phyloP scores from a whole-genome alignment of 139 green algal genomes.

The Chlorella ohadii region DNA sequence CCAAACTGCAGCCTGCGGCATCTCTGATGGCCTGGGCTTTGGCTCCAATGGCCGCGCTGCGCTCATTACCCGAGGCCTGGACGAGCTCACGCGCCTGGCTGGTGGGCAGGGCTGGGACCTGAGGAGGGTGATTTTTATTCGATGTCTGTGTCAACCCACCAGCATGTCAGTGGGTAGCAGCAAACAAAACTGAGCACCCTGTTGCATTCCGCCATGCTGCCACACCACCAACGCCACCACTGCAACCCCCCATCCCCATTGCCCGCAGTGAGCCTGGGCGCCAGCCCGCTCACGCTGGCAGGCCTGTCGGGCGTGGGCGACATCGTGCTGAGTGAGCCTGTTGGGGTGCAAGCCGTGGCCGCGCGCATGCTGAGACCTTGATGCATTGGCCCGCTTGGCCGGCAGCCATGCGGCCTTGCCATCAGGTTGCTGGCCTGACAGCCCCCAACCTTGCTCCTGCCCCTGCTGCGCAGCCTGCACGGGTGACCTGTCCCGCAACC shows the following conservation, averaged over 20 bases:
- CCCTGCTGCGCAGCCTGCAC: neutral
- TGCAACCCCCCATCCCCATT: neutral
- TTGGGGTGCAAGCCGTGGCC: neutral
- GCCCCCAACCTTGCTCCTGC: neutral
- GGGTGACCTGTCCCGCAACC: constrained; percentile 64
- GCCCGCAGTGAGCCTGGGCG: constrained; percentile 64
- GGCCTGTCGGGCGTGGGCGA: constrained; percentile 88
- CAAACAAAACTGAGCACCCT: too few species aligned
- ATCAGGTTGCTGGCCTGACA: too few species aligned
- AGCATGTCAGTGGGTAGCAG: too few species aligned
- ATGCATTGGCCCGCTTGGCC: too few species aligned
- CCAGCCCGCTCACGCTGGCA: constrained; percentile 83
- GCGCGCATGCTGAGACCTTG: too few species aligned
- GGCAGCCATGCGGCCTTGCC: too few species aligned
- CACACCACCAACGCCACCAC: too few species aligned
- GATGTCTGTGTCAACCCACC: too few species aligned
- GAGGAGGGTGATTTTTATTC: too few species aligned
- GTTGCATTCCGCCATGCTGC: too few species aligned
- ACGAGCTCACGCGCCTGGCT: constrained; percentile 78
- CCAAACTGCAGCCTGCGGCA: constrained; percentile 55
- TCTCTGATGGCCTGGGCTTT: constrained; percentile 69
- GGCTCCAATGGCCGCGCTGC: constrained; percentile 63
- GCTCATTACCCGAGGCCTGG: constrained; percentile 68
- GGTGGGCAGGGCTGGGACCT: neutral
- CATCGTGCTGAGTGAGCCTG: constrained; percentile 78